A percentile compares a stretch with the other conserved stretches of the same genome.
These are phyloP conservation scores for Jatropha multifida DNA, from an alignment of 441 rosid species.

Conservation along the genomic window DNA sequence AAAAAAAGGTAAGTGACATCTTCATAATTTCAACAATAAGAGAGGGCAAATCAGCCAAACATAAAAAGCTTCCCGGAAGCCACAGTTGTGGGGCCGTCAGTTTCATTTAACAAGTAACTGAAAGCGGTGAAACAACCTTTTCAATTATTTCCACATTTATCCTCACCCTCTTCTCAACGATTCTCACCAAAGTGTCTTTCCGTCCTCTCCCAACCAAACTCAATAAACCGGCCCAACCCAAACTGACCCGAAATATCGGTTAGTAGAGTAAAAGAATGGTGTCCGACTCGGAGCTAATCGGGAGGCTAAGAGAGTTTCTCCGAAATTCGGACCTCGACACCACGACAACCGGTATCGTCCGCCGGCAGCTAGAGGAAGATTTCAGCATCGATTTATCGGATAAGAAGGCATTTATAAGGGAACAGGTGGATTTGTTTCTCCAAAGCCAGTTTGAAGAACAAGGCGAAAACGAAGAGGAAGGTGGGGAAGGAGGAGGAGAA, in stretches of 20 bases:
- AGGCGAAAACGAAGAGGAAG: constrained; percentile 19
- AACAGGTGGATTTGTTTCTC: constrained; percentile 55
- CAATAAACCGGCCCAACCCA: neutral
- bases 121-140: constrained; percentile 25
- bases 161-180: neutral
- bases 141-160: constrained; percentile 7
- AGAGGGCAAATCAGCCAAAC: constrained; percentile 11
- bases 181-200: neutral
- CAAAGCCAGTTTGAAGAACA: constrained; percentile 40
- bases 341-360: constrained; percentile 51
- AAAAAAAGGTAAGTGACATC: neutral
- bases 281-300: constrained; percentile 52
- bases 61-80: neutral
- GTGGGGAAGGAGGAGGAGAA: constrained; percentile 5
- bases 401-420: constrained; percentile 50
- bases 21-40: neutral
- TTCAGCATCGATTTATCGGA: constrained; percentile 56
- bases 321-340: constrained; percentile 51
- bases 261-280: constrained; percentile 32
- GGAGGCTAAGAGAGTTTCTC: constrained; percentile 47
- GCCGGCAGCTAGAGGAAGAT: constrained; percentile 58
- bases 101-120: constrained; percentile 20
- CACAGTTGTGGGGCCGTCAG: constrained; percentile 14
- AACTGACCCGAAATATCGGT: constrained; percentile 5
- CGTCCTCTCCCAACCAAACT: neutral